Evolutionary conservation across 2,329 filamentous ascomycete species (phyloP).

Genomic region (Polytolypa hystricis): DNA sequence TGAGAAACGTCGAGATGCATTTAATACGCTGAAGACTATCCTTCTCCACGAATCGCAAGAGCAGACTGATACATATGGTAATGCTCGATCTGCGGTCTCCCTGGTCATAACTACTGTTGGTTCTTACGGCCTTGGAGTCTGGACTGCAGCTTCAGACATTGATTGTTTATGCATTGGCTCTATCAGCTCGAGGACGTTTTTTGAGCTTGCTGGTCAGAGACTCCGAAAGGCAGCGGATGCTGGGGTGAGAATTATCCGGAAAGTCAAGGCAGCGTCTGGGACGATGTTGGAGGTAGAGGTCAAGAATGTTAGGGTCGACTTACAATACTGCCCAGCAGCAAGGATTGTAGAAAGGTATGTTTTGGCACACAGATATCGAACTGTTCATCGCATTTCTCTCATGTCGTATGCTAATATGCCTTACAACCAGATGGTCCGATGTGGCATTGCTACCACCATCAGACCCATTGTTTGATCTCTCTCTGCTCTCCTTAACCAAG

Average conservation of each 20-base stretch:
- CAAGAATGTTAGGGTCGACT: constrained; percentile 47
- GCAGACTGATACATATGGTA: constrained; percentile 14
- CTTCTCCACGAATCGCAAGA: constrained; percentile 26
- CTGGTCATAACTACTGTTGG: constrained; percentile 52
- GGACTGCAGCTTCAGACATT: constrained; percentile 50
- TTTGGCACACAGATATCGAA: no score
- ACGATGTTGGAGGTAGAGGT: constrained; percentile 55
- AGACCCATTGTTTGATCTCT: constrained; percentile 46
- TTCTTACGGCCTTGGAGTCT: constrained; percentile 53
- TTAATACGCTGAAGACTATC: constrained; percentile 36
- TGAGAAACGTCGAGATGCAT: constrained; percentile 31
- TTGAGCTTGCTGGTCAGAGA: constrained; percentile 46
- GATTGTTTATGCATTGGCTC: constrained; percentile 56
- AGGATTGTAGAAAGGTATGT: constrained; percentile 41
- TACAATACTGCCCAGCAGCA: constrained; percentile 55
- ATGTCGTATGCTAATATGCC: background rate
- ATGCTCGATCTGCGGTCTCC: constrained; percentile 16
- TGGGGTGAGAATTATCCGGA: constrained; percentile 43
- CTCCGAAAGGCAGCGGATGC: constrained; percentile 37
- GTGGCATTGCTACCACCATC: constrained; percentile 34
- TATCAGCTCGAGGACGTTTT: constrained; percentile 51
- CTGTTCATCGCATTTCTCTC: no score
- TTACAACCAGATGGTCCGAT: constrained; percentile 27
- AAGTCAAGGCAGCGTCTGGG: constrained; percentile 47
- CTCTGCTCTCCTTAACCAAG: constrained; percentile 47